Conservation (phyloP, 2,329 filamentous ascomycete genomes). For the Epichloe elymi region DNA sequence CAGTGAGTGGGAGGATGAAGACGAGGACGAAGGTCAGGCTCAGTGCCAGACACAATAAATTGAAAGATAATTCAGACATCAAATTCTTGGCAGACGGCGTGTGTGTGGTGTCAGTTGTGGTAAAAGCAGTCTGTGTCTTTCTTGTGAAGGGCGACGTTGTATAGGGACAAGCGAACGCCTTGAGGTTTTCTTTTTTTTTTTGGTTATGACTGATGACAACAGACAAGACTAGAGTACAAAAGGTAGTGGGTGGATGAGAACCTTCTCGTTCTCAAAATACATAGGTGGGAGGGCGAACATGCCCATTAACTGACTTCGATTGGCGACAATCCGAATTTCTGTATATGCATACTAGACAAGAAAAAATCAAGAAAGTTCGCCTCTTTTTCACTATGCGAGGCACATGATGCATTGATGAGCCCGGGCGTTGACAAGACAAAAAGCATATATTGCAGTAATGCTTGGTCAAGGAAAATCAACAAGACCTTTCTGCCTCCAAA, state of each 20-base stretch:
- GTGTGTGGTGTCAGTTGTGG: background rate
- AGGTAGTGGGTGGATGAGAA: background rate
- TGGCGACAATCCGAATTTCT: background rate
- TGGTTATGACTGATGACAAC: constrained; percentile 7
- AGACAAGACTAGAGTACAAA: constrained; percentile 1
- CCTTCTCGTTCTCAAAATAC: background rate
- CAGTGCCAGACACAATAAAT: constrained; percentile 63
- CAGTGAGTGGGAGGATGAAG: constrained; percentile 58
- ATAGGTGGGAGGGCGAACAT: background rate
- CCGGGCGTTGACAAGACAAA: background rate
- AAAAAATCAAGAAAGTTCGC: background rate
- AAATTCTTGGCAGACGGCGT: background rate
- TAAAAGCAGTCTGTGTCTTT: background rate
- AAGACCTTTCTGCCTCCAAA: too few relatives aligned
- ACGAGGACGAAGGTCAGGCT: constrained; percentile 50
- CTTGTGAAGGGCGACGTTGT: background rate
- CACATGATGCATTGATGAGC: background rate
- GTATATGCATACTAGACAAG: background rate
- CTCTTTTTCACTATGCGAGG: background rate
- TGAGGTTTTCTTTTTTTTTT: background rate
- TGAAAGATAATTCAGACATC: background rate
- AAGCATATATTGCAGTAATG: too few relatives aligned
- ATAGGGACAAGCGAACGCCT: background rate
- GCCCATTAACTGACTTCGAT: background rate
- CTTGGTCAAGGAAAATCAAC: too few relatives aligned